phyloP scores from a whole-genome alignment of 345 rosid genomes.

The Cardamine resedifolia region DNA sequence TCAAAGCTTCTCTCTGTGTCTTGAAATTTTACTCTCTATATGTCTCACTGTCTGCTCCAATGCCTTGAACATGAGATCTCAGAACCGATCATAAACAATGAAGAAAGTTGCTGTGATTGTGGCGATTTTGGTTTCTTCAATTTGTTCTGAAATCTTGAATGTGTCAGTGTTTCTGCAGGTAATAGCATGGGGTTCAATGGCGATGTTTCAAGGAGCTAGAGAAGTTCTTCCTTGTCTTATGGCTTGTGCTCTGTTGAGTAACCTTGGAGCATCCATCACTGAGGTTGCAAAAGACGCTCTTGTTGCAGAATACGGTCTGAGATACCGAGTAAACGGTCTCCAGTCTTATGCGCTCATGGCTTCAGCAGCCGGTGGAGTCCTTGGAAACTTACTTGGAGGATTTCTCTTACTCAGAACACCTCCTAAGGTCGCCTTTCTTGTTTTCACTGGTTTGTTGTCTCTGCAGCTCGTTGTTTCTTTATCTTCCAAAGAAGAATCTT shows the following conservation, averaged over 20 bases:
- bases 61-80: neutral
- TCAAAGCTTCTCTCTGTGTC: neutral
- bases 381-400: conserved; percentile 84
- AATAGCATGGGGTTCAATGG: conserved; percentile 81
- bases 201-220: conserved; percentile 55
- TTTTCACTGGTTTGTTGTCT: conserved; percentile 51
- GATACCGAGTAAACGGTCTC: conserved; percentile 47
- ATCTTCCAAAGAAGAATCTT: conserved; percentile 52
- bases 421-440: conserved; percentile 56
- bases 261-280: conserved; percentile 79
- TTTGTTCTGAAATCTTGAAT: conserved; percentile 28
- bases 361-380: conserved; percentile 74
- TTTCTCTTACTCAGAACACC: conserved; percentile 49
- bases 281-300: conserved; percentile 93
- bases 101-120: neutral
- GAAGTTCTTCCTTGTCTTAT: conserved; percentile 65
- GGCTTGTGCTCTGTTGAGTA: conserved; percentile 65
- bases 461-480: conserved; percentile 58
- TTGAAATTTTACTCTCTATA: too few relatives aligned
- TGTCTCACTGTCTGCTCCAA: neutral
- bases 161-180: conserved; percentile 70
- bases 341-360: conserved; percentile 92
- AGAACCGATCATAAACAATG: too few relatives aligned
- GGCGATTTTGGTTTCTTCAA: neutral
- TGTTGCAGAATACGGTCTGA: conserved; percentile 79